Conservation (phyloP, 176 grass and related monocot species). For the Oryza punctata region DNA sequence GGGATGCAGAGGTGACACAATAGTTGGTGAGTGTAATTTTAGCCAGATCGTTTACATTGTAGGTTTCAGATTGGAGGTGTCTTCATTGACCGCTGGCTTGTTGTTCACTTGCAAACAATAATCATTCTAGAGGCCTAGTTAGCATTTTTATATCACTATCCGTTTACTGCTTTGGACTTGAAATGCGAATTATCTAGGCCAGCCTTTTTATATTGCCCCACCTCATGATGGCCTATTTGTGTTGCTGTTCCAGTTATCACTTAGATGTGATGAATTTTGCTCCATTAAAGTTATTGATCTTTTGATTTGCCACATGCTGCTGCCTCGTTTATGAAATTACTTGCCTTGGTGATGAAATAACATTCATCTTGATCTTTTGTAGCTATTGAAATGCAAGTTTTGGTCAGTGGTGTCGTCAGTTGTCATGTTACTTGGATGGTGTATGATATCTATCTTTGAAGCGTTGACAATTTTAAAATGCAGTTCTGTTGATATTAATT, state of each 20-base stretch:
- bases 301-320: not conserved
- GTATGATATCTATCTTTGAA: not conserved
- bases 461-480: no score
- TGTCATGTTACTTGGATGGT: not conserved
- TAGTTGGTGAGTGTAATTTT: not conserved
- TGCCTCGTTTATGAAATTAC: not conserved
- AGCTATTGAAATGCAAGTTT: not conserved
- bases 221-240: not conserved
- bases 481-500: no score
- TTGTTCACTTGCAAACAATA: slow-evolving; percentile 14
- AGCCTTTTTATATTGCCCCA: not conserved
- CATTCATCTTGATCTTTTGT: not conserved
- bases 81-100: not conserved
- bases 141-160: not conserved
- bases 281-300: not conserved
- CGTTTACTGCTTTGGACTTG: not conserved
- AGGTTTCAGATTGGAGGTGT: not conserved
- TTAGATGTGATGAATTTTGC: not conserved
- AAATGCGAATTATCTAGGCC: slow-evolving; percentile 2
- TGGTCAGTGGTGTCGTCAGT: not conserved
- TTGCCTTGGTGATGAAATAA: not conserved
- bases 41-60: not conserved
- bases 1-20: not conserved
- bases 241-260: not conserved
- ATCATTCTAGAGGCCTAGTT: slow-evolving; percentile 16